Percentiles rank a stretch among this genome's conserved stretches.
These are phyloP conservation scores for Vitis labrusca DNA, from an alignment of 164 flowering plant genomes.

Conservation along the genomic window DNA sequence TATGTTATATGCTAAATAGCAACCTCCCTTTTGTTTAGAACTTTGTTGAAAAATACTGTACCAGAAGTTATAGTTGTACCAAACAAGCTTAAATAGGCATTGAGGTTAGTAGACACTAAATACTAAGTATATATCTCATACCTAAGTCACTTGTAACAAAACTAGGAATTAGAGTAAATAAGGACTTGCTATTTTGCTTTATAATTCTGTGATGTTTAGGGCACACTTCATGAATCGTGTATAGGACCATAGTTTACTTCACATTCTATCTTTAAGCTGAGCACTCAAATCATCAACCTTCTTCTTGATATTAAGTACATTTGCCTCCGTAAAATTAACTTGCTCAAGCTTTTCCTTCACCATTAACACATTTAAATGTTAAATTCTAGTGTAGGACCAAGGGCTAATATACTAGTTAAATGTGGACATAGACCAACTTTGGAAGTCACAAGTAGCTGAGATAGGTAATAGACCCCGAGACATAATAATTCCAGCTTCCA, in stretches of 20 bases:
- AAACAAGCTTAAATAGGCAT: not conserved
- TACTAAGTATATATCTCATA: not conserved
- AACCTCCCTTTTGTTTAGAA: too few species aligned
- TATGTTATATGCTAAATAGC: too few species aligned
- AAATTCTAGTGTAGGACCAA: slow-evolving; percentile 7
- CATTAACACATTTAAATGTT: slow-evolving; percentile 37
- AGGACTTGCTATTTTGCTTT: slow-evolving; percentile 39
- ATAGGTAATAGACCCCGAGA: slow-evolving; percentile 25
- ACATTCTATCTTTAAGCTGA: slow-evolving; percentile 51
- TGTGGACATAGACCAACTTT: too few species aligned
- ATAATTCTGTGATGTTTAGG: slow-evolving; percentile 23
- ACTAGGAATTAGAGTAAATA: not conserved
- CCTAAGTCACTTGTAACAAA: too few species aligned
- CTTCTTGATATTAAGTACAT: slow-evolving; percentile 59
- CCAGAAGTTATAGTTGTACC: too few species aligned
- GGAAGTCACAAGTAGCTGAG: slow-evolving; percentile 42
- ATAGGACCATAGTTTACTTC: slow-evolving; percentile 27
- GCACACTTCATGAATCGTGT: slow-evolving; percentile 27
- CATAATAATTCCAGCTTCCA: slow-evolving; percentile 65
- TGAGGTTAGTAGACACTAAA: not conserved
- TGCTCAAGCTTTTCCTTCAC: slow-evolving; percentile 67
- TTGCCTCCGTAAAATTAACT: slow-evolving; percentile 60
- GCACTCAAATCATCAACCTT: slow-evolving; percentile 62
- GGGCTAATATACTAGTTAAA: too few species aligned
- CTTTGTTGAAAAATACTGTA: too few species aligned